Conservation (phyloP, 2,329 filamentous ascomycete species). For the Escovopsis sp. region DNA sequence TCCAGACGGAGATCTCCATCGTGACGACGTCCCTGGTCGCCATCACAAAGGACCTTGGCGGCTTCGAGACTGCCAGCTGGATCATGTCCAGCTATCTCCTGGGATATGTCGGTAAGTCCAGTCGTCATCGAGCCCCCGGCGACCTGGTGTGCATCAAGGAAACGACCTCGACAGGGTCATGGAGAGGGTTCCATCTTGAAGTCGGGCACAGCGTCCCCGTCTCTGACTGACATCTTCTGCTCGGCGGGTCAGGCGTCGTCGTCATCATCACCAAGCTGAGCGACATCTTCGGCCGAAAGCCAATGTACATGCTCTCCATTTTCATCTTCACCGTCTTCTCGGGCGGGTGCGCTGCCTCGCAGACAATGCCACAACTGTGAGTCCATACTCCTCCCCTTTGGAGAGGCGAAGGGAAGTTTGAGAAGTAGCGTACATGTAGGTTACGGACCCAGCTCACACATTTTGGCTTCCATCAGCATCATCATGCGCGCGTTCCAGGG, state of each 20-base stretch:
- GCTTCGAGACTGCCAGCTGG: slow-evolving; percentile 25
- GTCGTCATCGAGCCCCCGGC: too few species aligned
- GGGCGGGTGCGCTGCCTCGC: slow-evolving; percentile 24
- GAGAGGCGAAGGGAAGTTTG: too few species aligned
- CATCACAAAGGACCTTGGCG: slow-evolving; percentile 23
- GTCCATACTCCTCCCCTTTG: background rate
- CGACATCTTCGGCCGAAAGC: slow-evolving; percentile 20
- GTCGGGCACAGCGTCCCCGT: background rate
- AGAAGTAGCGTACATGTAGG: too few species aligned
- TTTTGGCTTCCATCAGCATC: slow-evolving; percentile 18
- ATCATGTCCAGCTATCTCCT: slow-evolving; percentile 33
- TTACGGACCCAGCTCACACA: background rate
- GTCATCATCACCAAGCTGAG: slow-evolving; percentile 28
- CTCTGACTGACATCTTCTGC: background rate
- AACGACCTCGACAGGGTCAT: too few species aligned
- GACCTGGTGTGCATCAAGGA: too few species aligned
- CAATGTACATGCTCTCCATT: slow-evolving; percentile 9
- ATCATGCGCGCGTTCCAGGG: slow-evolving; percentile 33
- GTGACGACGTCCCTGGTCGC: slow-evolving; percentile 34
- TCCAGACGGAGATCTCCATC: slow-evolving; percentile 32
- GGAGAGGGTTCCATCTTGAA: too few species aligned
- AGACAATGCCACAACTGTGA: slow-evolving; percentile 24
- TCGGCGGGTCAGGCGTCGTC: slow-evolving; percentile 16
- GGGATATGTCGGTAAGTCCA: slow-evolving; percentile 28
- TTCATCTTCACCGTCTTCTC: slow-evolving; percentile 28